A percentile compares a stretch with the other conserved stretches of the same genome.
Evolutionary conservation across 164 flowering plant species (phyloP).

Genomic region (Aristolochia contorta): DNA sequence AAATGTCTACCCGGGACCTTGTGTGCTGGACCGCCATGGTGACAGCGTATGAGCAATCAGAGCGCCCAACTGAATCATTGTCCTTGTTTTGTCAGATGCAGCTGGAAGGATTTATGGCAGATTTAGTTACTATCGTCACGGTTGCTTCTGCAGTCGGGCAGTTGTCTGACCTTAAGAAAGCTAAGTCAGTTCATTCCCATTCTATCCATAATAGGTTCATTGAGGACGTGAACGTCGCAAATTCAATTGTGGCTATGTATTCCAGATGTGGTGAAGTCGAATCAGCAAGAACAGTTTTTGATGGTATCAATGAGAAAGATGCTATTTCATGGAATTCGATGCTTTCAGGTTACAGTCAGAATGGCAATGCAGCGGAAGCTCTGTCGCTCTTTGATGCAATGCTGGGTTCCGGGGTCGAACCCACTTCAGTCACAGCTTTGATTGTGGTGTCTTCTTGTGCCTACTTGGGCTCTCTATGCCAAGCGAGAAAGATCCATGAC

Average conservation of each 20-base stretch:
- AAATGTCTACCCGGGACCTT: constrained; percentile 29
- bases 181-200: constrained; percentile 27
- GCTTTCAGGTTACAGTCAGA: constrained; percentile 35
- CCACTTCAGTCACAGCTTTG: constrained; percentile 32
- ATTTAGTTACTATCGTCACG: constrained; percentile 26
- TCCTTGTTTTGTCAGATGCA: constrained; percentile 27
- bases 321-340: constrained; percentile 40
- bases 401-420: constrained; percentile 18
- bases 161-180: constrained; percentile 22
- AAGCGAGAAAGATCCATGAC: constrained; percentile 30
- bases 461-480: constrained; percentile 27
- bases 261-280: constrained; percentile 26
- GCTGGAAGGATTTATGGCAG: constrained; percentile 20
- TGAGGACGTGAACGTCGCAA: constrained; percentile 23
- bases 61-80: constrained; percentile 18
- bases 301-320: constrained; percentile 24
- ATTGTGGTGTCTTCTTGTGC: constrained; percentile 32
- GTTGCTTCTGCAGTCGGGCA: constrained; percentile 37
- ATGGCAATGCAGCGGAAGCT: constrained; percentile 35
- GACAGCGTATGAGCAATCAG: constrained; percentile 34
- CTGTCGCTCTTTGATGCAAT: constrained; percentile 30
- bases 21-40: constrained; percentile 44
- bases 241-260: constrained; percentile 32
- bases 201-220: constrained; percentile 21
- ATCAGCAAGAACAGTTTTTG: constrained; percentile 22